Conservation (phyloP, 306 rosid genomes). For the Cucurbita ficifolia region DNA sequence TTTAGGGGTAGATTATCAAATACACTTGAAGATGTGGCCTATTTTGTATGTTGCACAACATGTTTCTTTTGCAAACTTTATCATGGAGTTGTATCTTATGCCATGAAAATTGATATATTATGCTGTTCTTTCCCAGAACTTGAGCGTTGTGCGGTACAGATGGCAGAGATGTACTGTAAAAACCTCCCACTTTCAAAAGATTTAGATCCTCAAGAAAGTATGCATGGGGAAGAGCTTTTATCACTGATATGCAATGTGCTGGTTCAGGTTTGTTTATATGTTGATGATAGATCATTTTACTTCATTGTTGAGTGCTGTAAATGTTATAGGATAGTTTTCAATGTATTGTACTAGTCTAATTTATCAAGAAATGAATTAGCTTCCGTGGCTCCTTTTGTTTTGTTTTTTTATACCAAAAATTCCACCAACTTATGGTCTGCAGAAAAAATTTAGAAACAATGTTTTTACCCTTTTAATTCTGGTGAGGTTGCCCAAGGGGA, state of each 20-base stretch:
- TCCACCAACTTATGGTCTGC: neutral
- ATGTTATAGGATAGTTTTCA: neutral
- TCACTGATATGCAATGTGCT: constrained; percentile 53
- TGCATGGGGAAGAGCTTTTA: constrained; percentile 89
- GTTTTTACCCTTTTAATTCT: neutral
- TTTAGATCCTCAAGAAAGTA: constrained; percentile 82
- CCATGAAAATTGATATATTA: constrained; percentile 2
- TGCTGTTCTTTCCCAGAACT: constrained; percentile 51
- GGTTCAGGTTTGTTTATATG: constrained; percentile 52
- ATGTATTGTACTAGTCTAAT: neutral
- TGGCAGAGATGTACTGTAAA: constrained; percentile 69
- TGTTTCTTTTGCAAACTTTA: neutral
- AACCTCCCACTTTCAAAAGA: constrained; percentile 76
- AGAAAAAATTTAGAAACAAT: neutral
- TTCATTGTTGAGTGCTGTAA: neutral
- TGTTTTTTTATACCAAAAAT: neutral
- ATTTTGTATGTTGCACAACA: constrained; percentile 1
- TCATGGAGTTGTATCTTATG: constrained; percentile 14
- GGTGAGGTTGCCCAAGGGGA: neutral
- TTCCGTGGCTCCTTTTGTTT: neutral
- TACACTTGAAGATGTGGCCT: neutral
- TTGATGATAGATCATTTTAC: neutral
- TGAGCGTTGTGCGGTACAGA: constrained; percentile 50
- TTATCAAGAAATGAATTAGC: neutral
- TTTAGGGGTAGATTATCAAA: neutral